These are phyloP conservation scores for Naganishia friedmannii DNA, from an alignment of 768 basidiomycete species.

Conservation along the genomic window DNA sequence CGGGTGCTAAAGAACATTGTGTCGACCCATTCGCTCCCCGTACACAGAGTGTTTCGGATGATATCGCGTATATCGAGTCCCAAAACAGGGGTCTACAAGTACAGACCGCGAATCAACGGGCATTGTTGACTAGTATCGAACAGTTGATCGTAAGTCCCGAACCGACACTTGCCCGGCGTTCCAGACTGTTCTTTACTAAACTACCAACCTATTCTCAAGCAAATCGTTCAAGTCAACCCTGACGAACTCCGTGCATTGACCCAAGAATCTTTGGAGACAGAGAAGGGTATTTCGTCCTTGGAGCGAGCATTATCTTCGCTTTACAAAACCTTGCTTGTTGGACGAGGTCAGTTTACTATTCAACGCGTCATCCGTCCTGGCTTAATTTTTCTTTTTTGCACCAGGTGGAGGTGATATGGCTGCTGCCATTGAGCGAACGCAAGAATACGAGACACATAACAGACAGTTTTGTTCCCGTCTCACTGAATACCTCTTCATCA, in stretches of 20 bases:
- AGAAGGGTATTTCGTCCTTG: conserved; percentile 68
- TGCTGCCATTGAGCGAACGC: conserved; percentile 88
- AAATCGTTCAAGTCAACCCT: conserved; percentile 89
- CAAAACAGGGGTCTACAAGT: conserved; percentile 96
- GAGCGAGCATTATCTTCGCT: conserved; percentile 80
- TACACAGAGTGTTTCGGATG: conserved; percentile 81
- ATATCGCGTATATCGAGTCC: conserved; percentile 91
- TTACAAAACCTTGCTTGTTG: conserved; percentile 92
- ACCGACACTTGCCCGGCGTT: not conserved
- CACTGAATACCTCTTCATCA: conserved; percentile 82
- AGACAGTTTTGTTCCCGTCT: conserved; percentile 88
- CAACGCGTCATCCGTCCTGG: too few species aligned
- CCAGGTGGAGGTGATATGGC: conserved; percentile 70
- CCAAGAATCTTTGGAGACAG: conserved; percentile 83
- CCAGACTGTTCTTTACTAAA: not conserved
- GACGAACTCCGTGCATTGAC: conserved; percentile 71
- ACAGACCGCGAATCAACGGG: conserved; percentile 90
- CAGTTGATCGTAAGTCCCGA: conserved; percentile 65
- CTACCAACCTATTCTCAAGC: conserved; percentile 55
- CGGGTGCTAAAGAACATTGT: too few species aligned
- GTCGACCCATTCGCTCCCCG: not conserved
- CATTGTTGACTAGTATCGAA: conserved; percentile 77
- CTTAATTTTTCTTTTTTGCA: not conserved
- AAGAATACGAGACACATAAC: conserved; percentile 86
- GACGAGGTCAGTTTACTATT: conserved; percentile 73